These are phyloP conservation scores for Populus alba DNA, from an alignment of 345 rosid species.

Conservation along the genomic window DNA sequence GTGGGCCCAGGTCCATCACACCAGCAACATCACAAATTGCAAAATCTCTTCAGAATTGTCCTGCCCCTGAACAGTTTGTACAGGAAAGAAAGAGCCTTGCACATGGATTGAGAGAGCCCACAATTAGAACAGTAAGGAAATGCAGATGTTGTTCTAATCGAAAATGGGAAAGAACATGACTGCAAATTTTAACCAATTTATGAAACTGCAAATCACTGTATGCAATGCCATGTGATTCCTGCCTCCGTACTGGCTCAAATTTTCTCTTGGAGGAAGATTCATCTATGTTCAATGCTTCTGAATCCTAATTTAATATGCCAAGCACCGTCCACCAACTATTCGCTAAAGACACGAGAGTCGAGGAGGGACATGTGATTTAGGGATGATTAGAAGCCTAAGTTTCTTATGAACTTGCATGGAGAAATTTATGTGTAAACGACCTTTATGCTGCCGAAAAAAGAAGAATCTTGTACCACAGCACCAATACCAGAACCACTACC, in stretches of 20 bases:
- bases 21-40: slow-evolving; percentile 9
- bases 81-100: slow-evolving; percentile 12
- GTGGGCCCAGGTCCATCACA: slow-evolving; percentile 31
- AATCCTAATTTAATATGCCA: not conserved
- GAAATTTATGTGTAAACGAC: not conserved
- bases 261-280: not conserved
- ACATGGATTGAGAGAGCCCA: slow-evolving; percentile 45
- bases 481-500: not conserved
- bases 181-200: not conserved
- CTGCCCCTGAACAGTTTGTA: slow-evolving; percentile 15
- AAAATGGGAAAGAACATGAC: not conserved
- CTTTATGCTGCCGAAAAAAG: not conserved
- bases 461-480: not conserved
- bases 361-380: not conserved
- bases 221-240: not conserved
- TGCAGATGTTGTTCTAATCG: not conserved
- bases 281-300: not conserved
- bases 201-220: not conserved
- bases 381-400: not conserved
- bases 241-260: not conserved
- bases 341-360: not conserved
- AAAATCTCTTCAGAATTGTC: slow-evolving; percentile 14
- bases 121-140: not conserved
- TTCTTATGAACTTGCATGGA: not conserved
- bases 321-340: not conserved